A percentile compares a stretch with the other conserved stretches of the same genome.
These are phyloP conservation scores for Cutaneotrichosporon daszewskae DNA, from an alignment of 1,284 basidiomycete genomes.

Conservation along the genomic window DNA sequence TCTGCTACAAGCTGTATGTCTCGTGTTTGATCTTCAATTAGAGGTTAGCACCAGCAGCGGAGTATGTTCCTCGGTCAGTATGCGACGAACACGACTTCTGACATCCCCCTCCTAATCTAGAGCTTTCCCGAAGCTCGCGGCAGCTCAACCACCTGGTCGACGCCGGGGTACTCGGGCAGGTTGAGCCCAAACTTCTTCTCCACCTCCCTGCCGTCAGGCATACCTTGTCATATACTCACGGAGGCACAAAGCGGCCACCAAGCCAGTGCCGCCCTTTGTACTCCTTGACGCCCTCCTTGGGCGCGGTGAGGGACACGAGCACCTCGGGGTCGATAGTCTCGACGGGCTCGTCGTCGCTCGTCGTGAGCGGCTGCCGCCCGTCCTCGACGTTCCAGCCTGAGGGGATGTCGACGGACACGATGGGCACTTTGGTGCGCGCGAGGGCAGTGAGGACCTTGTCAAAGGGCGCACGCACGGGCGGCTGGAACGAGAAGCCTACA, in stretches of 20 bases:
- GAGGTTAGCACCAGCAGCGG: too few relatives aligned
- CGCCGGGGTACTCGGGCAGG: slow-evolving; percentile 67
- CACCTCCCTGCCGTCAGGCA: slow-evolving; percentile 49
- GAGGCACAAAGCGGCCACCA: slow-evolving; percentile 85
- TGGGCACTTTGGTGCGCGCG: slow-evolving; percentile 60
- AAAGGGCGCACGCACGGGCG: slow-evolving; percentile 82
- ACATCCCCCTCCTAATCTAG: too few relatives aligned
- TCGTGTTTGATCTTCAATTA: too few relatives aligned
- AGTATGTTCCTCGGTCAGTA: too few relatives aligned
- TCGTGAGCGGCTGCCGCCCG: slow-evolving; percentile 41
- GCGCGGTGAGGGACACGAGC: slow-evolving; percentile 84
- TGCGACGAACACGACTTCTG: too few relatives aligned
- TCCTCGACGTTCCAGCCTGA: slow-evolving; percentile 81
- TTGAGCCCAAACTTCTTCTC: slow-evolving; percentile 69
- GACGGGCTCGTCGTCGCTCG: slow-evolving; percentile 42
- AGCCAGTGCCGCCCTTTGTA: slow-evolving; percentile 84
- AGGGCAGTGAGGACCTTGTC: slow-evolving; percentile 66
- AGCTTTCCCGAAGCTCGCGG: too few relatives aligned
- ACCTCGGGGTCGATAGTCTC: slow-evolving; percentile 64
- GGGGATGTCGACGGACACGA: slow-evolving; percentile 91
- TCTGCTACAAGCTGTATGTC: too few relatives aligned
- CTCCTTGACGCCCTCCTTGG: slow-evolving; percentile 73
- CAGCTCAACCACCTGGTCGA: slow-evolving; percentile 72
- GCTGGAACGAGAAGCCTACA: slow-evolving; percentile 83
- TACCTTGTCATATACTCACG: slow-evolving; percentile 52